A percentile compares a stretch with the other conserved stretches of the same genome.
Conservation (phyloP, 2,329 filamentous ascomycete genomes). For the Cercospora sojina region DNA sequence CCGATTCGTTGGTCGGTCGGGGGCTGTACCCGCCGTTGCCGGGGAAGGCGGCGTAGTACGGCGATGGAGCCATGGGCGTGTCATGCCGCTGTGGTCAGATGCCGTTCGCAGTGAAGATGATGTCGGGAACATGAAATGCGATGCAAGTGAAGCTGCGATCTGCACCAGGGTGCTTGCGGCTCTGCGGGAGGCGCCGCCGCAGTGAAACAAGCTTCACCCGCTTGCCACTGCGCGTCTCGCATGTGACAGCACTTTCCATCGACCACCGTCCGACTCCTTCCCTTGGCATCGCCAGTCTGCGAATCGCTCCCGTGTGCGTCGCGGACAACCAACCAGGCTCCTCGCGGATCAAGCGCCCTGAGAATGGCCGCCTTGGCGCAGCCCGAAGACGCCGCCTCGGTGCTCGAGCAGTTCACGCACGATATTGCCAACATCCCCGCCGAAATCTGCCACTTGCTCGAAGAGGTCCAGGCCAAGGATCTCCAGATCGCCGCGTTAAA, state of each 20-base stretch:
- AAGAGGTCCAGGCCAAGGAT: slow-evolving; percentile 81
- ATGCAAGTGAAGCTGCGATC: slow-evolving; percentile 3
- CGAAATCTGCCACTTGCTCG: slow-evolving; percentile 78
- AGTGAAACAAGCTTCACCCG: not conserved
- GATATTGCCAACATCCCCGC: slow-evolving; percentile 76
- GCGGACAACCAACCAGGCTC: not conserved
- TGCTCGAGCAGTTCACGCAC: slow-evolving; percentile 76
- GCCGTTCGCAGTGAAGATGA: not conserved
- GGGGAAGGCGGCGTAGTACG: slow-evolving; percentile 5
- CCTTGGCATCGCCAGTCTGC: not conserved
- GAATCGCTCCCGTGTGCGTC: not conserved
- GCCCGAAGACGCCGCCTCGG: slow-evolving; percentile 63
- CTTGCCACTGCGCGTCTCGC: slow-evolving; percentile 13
- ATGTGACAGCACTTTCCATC: slow-evolving; percentile 23
- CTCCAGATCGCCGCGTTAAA: slow-evolving; percentile 67
- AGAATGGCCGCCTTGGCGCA: slow-evolving; percentile 40
- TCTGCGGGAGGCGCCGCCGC: not conserved
- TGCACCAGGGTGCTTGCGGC: not conserved
- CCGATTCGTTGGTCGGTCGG: slow-evolving; percentile 4
- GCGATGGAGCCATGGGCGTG: slow-evolving; percentile 4
- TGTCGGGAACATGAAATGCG: not conserved
- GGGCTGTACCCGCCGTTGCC: slow-evolving; percentile 9
- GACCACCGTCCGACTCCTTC: not conserved
- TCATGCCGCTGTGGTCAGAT: not conserved
- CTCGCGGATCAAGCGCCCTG: no score